Evolutionary conservation across 2,329 filamentous ascomycete genomes (phyloP).

Genomic region (Clonostachys rosea): DNA sequence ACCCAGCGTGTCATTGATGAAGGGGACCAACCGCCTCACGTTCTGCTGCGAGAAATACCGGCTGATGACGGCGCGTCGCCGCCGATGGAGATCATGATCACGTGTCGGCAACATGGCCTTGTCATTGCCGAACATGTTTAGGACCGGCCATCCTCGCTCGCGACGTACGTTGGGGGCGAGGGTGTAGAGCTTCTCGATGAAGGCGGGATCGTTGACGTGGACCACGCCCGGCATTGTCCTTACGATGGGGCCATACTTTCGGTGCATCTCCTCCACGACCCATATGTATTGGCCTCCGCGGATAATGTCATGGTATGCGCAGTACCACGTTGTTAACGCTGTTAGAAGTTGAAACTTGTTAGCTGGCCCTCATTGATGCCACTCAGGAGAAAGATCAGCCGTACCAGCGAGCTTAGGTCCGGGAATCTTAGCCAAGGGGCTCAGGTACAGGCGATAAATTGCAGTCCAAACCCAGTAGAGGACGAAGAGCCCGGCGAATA

Average conservation of each 20-base stretch:
- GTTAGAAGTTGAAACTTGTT: not conserved
- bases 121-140: conserved; percentile 1
- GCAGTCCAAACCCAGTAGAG: too few relatives aligned
- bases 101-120: conserved; percentile 9
- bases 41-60: conserved; percentile 15
- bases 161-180: conserved; percentile 3
- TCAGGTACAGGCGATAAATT: too few relatives aligned
- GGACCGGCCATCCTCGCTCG: conserved; percentile 6
- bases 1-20: conserved; percentile 6
- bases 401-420: too few relatives aligned
- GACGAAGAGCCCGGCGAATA: too few relatives aligned
- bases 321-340: conserved; percentile 17
- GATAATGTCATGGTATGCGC: conserved; percentile 21
- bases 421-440: too few relatives aligned
- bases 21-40: conserved; percentile 6
- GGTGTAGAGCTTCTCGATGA: conserved; percentile 9
- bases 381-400: too few relatives aligned
- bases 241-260: conserved; percentile 18
- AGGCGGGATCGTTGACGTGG: conserved; percentile 12
- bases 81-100: conserved; percentile 14
- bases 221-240: conserved; percentile 12
- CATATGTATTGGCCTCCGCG: conserved; percentile 15
- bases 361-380: too few relatives aligned
- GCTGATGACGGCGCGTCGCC: conserved; percentile 10
- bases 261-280: conserved; percentile 21